A percentile compares a stretch with the other conserved stretches of the same genome.
Conservation (phyloP, 306 rosid genomes). For the Fragaria vesca region DNA sequence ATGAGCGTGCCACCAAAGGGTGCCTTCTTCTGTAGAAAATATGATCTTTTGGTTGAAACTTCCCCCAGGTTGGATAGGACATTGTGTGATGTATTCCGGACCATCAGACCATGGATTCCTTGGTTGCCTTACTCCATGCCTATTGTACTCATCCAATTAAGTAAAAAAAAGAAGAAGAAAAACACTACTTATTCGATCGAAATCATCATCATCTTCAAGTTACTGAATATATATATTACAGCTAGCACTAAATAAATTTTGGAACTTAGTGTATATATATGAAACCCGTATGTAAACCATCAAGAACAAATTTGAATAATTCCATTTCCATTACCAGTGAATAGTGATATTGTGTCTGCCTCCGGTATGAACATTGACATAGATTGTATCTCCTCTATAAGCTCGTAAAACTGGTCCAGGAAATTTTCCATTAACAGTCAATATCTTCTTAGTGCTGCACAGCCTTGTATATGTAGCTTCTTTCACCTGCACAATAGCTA, state of each 20-base stretch:
- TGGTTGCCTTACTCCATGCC: constrained; percentile 7
- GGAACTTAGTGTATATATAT: not conserved
- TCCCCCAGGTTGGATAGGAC: not conserved
- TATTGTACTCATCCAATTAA: not conserved
- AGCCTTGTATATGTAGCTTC: constrained; percentile 48
- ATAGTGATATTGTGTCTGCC: constrained; percentile 52
- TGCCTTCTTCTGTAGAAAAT: constrained; percentile 8
- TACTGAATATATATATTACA: not conserved
- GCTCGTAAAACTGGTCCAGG: constrained; percentile 57
- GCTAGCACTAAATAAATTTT: not conserved
- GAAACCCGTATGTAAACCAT: too few relatives aligned
- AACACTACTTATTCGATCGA: too few relatives aligned
- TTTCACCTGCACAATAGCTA: constrained; percentile 33
- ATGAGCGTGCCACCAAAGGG: constrained; percentile 9
- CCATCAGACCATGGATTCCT: constrained; percentile 14
- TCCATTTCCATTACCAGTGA: constrained; percentile 40
- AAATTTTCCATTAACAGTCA: constrained; percentile 60
- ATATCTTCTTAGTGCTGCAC: constrained; percentile 51
- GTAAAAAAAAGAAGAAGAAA: not conserved
- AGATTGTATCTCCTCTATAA: constrained; percentile 47
- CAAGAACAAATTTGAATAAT: too few relatives aligned
- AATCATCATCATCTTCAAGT: not conserved
- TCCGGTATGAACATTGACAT: constrained; percentile 49
- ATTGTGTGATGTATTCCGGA: constrained; percentile 2
- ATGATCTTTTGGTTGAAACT: constrained; percentile 4